Percentiles rank a stretch among this genome's conserved stretches.
Evolutionary conservation across 2,329 filamentous ascomycete genomes (phyloP).

Genomic region (Trichocomaceae sp.): DNA sequence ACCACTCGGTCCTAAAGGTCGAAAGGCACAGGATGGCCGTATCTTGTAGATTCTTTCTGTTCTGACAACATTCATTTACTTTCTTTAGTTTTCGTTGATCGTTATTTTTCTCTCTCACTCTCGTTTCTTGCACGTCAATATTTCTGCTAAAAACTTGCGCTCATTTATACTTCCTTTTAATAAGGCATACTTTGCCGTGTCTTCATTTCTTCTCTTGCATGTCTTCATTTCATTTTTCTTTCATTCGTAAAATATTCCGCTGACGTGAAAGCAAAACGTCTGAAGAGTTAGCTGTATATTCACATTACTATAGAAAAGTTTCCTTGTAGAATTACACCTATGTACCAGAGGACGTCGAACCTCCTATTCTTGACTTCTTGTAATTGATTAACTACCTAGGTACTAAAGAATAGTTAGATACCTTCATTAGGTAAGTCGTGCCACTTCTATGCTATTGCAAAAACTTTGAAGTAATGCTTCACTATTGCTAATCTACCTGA

Average conservation of each 20-base stretch:
- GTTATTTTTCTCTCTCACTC: background rate
- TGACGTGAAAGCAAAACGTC: background rate
- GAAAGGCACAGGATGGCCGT: constrained; percentile 11
- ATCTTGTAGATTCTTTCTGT: background rate
- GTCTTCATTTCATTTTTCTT: background rate
- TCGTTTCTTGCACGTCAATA: background rate
- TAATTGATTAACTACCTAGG: no score
- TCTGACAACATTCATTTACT: background rate
- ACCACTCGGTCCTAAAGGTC: constrained; percentile 7
- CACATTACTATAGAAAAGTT: background rate
- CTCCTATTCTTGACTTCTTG: no score
- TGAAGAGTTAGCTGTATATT: background rate
- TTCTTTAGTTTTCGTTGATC: background rate
- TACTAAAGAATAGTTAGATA: no score
- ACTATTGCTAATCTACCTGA: no score
- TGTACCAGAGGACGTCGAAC: no score
- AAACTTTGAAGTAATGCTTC: no score
- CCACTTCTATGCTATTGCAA: no score
- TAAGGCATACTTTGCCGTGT: background rate
- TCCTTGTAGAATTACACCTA: background rate
- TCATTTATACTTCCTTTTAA: background rate
- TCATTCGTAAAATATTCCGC: background rate
- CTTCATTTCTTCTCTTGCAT: background rate
- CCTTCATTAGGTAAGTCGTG: no score
- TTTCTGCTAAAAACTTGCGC: background rate